Evolutionary conservation across 148 eudicot species (phyloP), one percentile per base, ranked within the genome.

Genomic region (Amaranthus palmeri): DNA sequence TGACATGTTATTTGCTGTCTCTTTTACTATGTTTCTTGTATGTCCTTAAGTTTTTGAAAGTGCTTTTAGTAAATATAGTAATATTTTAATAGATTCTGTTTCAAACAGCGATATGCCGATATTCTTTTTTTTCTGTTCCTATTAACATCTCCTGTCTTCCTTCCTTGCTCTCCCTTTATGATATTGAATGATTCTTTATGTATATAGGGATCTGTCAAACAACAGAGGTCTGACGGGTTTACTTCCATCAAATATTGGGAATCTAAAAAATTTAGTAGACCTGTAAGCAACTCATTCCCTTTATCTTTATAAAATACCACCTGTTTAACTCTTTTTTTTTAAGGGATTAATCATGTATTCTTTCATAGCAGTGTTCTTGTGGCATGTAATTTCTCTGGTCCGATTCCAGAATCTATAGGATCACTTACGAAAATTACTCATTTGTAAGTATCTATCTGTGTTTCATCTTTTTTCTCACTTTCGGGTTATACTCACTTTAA

Each of bases 161-260:
- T 25, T 25, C 36, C 36, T 25, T 25, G 36, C 36, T 0, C 36
- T 25, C 47, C 17, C 5, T 17, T 15, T 67, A 25, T 41, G 36
- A 25, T 25, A 25, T 25, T 25, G 36, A 42, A 61, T 11, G 15
- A 70, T 58, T 50, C 10, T 69, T 66, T 46, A 4, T 67, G 11
- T 47, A 42, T 56, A 13, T 50, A 79, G 82, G 75, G 82, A 79
- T 79, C 72, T 79, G 49, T 74, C 82, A 8, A 79, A 79, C 68
- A 79, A 79, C 71, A 74, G 67, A 71, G 82, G 78, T 70, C 43
- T 79, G 59, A 44, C 45, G 17, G 82, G 82, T 48, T 45, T 68
- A 45, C 72, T 79, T 70, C 82, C 76, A 41, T 58, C 68, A 57
- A 65, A 75, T 71, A 79, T 79, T 53, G 82, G 82, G 46, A 65